phyloP scores from a whole-genome alignment of 768 basidiomycete species.

The Tubosaeta sp. region DNA sequence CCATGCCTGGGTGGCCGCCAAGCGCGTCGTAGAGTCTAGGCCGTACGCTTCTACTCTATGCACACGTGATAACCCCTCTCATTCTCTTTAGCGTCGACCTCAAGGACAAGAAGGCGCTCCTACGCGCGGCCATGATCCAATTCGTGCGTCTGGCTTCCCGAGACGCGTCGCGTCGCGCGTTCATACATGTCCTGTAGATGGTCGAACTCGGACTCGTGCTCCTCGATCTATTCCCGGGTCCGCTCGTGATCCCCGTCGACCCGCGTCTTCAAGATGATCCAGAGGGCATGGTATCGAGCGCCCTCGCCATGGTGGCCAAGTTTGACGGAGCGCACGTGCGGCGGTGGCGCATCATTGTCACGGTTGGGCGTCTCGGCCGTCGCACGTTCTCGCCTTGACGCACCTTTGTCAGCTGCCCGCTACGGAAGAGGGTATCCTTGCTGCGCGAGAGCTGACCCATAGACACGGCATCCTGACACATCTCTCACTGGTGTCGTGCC shows the following conservation, averaged over 20 bases:
- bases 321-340: slow-evolving; percentile 40
- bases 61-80: background rate
- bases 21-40: slow-evolving; percentile 27
- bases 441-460: slow-evolving; percentile 39
- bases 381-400: background rate
- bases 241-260: slow-evolving; percentile 50
- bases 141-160: slow-evolving; percentile 27
- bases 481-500: slow-evolving; percentile 46
- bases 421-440: slow-evolving; percentile 49
- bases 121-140: slow-evolving; percentile 20
- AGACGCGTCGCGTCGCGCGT: background rate
- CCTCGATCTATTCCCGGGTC: slow-evolving; percentile 42
- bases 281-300: slow-evolving; percentile 39
- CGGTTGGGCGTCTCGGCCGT: slow-evolving; percentile 32
- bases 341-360: slow-evolving; percentile 42
- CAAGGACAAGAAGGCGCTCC: slow-evolving; percentile 13
- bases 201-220: slow-evolving; percentile 46
- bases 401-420: slow-evolving; percentile 46
- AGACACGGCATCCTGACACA: slow-evolving; percentile 44
- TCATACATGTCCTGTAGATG: slow-evolving; percentile 32
- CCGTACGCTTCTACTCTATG: slow-evolving; percentile 3
- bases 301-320: slow-evolving; percentile 36
- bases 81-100: slow-evolving; percentile 11
- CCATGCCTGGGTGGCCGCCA: slow-evolving; percentile 34
- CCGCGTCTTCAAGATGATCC: slow-evolving; percentile 39